Percentiles rank a stretch among this genome's conserved stretches.
phyloP scores from a whole-genome alignment of 129 eudicot genomes.

The Oenanthe sinensis region DNA sequence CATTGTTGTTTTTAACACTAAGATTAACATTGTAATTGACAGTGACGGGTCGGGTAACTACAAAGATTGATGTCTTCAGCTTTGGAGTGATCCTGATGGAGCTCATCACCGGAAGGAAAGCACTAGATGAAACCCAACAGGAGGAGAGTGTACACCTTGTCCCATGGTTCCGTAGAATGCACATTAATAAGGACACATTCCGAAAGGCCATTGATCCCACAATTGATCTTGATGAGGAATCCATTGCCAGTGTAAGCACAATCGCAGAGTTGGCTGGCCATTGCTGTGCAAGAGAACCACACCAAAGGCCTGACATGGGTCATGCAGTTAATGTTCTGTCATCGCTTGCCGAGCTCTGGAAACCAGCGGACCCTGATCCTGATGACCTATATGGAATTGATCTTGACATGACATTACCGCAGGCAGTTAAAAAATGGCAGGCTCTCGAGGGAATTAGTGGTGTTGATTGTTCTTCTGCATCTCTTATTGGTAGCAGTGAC shows the following conservation, averaged over 20 bases:
- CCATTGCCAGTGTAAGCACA: constrained; percentile 57
- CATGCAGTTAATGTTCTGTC: constrained; percentile 85
- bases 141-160: constrained; percentile 86
- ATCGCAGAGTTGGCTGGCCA: constrained; percentile 87
- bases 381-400: constrained; percentile 68
- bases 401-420: constrained; percentile 74
- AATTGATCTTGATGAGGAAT: constrained; percentile 60
- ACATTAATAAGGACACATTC: constrained; percentile 68
- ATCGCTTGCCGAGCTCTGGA: constrained; percentile 79
- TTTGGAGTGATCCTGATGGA: constrained; percentile 93
- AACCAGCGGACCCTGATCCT: constrained; percentile 64
- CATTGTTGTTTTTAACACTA: background rate
- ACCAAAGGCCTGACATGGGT: constrained; percentile 93
- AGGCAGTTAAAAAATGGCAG: constrained; percentile 88
- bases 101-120: constrained; percentile 72
- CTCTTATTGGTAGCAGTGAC: constrained; percentile 42
- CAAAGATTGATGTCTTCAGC: constrained; percentile 85
- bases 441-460: constrained; percentile 75
- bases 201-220: constrained; percentile 66
- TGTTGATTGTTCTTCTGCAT: constrained; percentile 44
- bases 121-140: constrained; percentile 61
- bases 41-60: constrained; percentile 88
- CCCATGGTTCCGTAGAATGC: constrained; percentile 85
- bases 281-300: constrained; percentile 80
- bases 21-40: constrained; percentile 10